Conservation (phyloP, 2,329 filamentous ascomycete genomes). For the Thermothelomyces thermophilus region DNA sequence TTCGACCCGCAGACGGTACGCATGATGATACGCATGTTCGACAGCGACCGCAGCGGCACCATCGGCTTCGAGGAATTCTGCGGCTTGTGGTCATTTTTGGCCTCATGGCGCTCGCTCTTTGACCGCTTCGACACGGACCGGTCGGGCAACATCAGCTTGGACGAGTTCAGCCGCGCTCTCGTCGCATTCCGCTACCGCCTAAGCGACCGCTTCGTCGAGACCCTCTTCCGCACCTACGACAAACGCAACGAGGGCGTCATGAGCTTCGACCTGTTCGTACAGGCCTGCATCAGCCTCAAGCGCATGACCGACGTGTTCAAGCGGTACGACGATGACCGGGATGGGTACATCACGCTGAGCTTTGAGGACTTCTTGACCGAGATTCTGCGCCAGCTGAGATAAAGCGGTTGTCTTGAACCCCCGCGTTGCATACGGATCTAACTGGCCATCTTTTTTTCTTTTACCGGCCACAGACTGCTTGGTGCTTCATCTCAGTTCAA, state of each 20-base stretch:
- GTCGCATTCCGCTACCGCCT: constrained; percentile 91
- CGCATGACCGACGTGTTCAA: constrained; percentile 99
- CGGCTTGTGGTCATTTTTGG: constrained; percentile 91
- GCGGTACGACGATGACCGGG: constrained; percentile 94
- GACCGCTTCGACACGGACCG: constrained; percentile 89
- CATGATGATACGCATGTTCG: constrained; percentile 99
- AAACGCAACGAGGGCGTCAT: constrained; percentile 64
- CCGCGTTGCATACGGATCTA: neutral
- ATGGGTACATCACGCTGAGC: constrained; percentile 81
- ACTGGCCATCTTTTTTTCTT: neutral
- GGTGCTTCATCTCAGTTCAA: neutral
- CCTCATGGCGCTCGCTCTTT: constrained; percentile 88
- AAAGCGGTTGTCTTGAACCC: constrained; percentile 13
- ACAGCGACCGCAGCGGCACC: constrained; percentile 78
- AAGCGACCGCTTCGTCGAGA: constrained; percentile 72
- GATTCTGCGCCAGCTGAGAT: constrained; percentile 56
- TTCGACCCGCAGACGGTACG: constrained; percentile 92
- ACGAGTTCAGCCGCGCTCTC: constrained; percentile 85
- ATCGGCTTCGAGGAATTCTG: constrained; percentile 97
- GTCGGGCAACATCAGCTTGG: constrained; percentile 76
- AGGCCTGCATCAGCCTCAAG: constrained; percentile 94
- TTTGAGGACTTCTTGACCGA: constrained; percentile 76
- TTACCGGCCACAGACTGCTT: neutral
- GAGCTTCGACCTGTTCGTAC: constrained; percentile 95
- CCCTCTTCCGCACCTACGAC: constrained; percentile 86